phyloP scores from a whole-genome alignment of 1,284 basidiomycete genomes.

The Puccinia triticina region DNA sequence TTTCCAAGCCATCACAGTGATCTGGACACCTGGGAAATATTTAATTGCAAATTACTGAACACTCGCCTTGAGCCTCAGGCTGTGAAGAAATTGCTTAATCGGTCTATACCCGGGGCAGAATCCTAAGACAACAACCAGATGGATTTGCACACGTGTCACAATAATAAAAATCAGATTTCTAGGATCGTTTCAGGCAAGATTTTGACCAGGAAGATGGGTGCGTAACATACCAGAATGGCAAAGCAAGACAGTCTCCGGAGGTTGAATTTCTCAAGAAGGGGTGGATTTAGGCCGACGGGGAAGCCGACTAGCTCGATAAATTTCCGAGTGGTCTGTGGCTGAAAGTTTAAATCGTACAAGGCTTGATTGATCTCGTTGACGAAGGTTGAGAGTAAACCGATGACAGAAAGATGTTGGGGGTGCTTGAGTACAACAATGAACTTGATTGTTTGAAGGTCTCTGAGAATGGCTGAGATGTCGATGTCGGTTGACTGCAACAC shows the following conservation, averaged over 20 bases:
- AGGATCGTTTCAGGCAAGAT: neutral
- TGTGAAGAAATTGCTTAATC: neutral
- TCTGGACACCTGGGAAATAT: too few relatives aligned
- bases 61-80: too few relatives aligned
- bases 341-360: neutral
- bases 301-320: neutral
- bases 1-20: too few relatives aligned
- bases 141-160: too few relatives aligned
- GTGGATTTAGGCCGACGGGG: neutral
- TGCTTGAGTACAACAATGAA: slow-evolving; percentile 2
- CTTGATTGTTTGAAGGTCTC: neutral
- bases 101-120: neutral
- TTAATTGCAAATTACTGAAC: too few relatives aligned
- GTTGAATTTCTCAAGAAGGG: neutral
- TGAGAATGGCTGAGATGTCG: neutral
- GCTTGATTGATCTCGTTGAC: neutral
- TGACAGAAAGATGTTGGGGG: neutral
- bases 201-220: neutral
- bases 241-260: slow-evolving; percentile 6
- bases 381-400: neutral
- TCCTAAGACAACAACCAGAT: neutral
- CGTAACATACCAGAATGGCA: neutral
- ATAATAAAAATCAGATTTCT: neutral
- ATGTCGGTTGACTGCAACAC: neutral
- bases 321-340: neutral